Conservation (phyloP, 495 filamentous ascomycete genomes). For the Tuber calosporum region DNA sequence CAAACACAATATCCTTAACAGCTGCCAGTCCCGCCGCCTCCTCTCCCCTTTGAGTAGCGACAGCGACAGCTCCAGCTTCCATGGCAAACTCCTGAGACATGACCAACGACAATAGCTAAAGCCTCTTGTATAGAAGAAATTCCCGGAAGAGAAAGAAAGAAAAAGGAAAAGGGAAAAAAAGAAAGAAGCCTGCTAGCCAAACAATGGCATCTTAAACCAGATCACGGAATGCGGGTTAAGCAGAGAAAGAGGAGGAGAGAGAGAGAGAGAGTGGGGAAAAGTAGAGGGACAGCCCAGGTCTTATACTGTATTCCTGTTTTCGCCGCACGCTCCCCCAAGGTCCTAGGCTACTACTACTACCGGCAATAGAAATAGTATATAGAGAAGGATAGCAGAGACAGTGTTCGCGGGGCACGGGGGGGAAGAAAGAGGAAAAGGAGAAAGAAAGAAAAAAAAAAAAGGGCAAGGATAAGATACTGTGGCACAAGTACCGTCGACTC, state of each 20-base stretch:
- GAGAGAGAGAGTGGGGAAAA: not conserved
- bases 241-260: not conserved
- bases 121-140: not conserved
- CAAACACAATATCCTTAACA: constrained; percentile 72
- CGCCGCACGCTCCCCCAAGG: not conserved
- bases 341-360: not conserved
- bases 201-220: not conserved
- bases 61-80: not conserved
- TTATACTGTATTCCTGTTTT: not conserved
- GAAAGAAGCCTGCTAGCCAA: not conserved
- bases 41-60: not conserved
- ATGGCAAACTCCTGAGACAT: constrained; percentile 26
- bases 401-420: not conserved
- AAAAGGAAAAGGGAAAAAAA: not conserved
- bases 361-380: too few relatives aligned
- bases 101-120: too few relatives aligned
- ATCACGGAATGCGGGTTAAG: not conserved
- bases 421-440: not conserved
- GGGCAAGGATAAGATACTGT: not conserved
- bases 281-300: not conserved
- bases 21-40: constrained; percentile 58
- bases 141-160: not conserved
- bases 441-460: not conserved
- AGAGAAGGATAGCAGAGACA: not conserved
- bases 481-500: too few relatives aligned